Conservation (phyloP, 441 rosid genomes). For the Manihot esculenta region DNA sequence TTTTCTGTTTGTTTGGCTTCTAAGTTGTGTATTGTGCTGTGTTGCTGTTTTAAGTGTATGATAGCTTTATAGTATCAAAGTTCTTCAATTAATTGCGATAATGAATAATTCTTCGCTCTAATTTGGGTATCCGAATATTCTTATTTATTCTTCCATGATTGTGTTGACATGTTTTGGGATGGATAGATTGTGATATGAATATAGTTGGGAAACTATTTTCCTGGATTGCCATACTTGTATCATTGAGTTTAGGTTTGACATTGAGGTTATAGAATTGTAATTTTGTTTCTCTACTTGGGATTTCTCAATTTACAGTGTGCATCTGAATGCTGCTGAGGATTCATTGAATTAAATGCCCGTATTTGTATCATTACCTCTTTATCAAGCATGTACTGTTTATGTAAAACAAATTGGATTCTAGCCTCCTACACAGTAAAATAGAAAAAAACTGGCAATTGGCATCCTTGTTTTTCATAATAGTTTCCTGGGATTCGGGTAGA, state of each 20-base stretch:
- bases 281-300: not conserved
- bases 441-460: not conserved
- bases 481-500: not conserved
- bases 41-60: conserved; percentile 7
- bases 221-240: not conserved
- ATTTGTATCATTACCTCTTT: not conserved
- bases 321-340: not conserved
- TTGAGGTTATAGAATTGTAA: not conserved
- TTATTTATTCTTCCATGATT: not conserved
- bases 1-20: not conserved
- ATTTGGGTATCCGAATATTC: not conserved
- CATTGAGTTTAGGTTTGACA: not conserved
- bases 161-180: not conserved
- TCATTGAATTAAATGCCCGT: not conserved
- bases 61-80: conserved; percentile 1
- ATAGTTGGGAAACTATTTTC: not conserved
- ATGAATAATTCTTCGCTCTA: not conserved
- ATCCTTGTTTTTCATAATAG: not conserved
- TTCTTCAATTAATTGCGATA: not conserved
- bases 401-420: not conserved
- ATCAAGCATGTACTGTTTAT: not conserved
- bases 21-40: not conserved
- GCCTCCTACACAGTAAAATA: not conserved
- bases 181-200: not conserved
- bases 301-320: not conserved